Evolutionary conservation across 139 green algal species (phyloP).

Genomic region (Chlorella sorokiniana): DNA sequence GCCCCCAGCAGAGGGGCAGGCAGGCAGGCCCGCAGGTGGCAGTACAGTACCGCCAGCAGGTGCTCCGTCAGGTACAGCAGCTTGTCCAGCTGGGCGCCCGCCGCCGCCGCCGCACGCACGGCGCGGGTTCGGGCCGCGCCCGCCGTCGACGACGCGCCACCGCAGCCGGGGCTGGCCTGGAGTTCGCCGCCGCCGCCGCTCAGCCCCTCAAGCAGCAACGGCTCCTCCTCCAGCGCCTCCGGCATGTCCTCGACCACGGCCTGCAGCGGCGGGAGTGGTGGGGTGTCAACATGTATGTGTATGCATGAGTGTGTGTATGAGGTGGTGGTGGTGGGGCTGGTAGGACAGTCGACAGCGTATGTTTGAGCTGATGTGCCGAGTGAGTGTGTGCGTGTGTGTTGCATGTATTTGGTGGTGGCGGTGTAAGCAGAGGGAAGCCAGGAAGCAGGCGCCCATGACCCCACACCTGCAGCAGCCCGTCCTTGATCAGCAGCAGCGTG

Average conservation of each 20-base stretch:
- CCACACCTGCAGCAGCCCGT: constrained; percentile 54
- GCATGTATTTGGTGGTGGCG: too few species aligned
- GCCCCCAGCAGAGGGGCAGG: constrained; percentile 2
- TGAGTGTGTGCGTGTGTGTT: too few species aligned
- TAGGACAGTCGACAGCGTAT: too few species aligned
- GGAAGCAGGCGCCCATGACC: not conserved
- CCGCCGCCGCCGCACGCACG: not conserved
- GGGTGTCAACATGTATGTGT: too few species aligned
- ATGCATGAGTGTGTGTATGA: too few species aligned
- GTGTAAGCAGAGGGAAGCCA: too few species aligned
- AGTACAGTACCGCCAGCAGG: constrained; percentile 35
- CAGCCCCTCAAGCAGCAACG: constrained; percentile 11
- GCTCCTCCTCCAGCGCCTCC: constrained; percentile 7
- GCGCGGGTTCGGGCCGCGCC: not conserved
- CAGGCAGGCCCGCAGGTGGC: constrained; percentile 29
- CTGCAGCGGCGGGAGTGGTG: not conserved
- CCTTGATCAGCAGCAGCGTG: constrained; percentile 60
- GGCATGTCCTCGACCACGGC: constrained; percentile 28
- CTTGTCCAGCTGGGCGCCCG: not conserved
- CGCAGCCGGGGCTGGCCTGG: not conserved
- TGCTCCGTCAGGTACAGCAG: constrained; percentile 34
- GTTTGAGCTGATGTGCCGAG: too few species aligned
- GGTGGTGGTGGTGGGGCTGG: too few species aligned
- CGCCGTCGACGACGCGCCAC: not conserved
- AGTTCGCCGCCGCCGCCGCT: not conserved